These are phyloP conservation scores for Tolypocladium inflatum DNA, from an alignment of 2,329 filamentous ascomycete genomes.

Conservation along the genomic window DNA sequence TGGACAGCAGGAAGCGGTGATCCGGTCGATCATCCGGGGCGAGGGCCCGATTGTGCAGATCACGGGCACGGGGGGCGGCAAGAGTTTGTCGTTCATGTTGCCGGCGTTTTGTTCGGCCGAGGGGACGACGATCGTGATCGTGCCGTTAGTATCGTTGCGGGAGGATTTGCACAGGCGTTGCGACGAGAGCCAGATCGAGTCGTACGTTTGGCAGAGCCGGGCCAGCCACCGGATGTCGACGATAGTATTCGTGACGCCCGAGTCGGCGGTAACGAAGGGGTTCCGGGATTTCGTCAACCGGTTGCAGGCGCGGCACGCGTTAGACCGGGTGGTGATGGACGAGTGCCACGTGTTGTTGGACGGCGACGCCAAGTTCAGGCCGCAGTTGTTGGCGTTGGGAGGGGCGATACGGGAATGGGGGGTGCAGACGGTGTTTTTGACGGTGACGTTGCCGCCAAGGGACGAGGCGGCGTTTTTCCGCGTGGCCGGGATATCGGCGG, in stretches of 20 bases:
- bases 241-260: constrained; percentile 3
- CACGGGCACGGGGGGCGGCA: constrained; percentile 1
- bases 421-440: constrained; percentile 5
- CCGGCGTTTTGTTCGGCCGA: constrained; percentile 4
- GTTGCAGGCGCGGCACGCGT: background rate
- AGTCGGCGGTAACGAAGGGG: constrained; percentile 1
- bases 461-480: constrained; percentile 1
- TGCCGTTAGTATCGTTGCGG: constrained; percentile 3
- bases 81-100: constrained; percentile 11
- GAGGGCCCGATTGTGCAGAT: constrained; percentile 7
- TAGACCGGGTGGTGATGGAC: constrained; percentile 4
- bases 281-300: constrained; percentile 4
- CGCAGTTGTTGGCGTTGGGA: background rate
- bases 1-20: constrained; percentile 1
- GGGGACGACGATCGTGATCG: constrained; percentile 4
- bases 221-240: background rate
- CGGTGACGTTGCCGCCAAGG: constrained; percentile 1
- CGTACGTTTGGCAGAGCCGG: background rate
- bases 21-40: constrained; percentile 2
- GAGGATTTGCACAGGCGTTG: constrained; percentile 4
- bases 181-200: background rate
- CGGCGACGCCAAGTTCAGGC: background rate
- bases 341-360: constrained; percentile 5
- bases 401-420: background rate
- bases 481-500: background rate